Percentiles rank a stretch among this genome's conserved stretches.
Conservation (phyloP, 1,284 basidiomycete species). For the Erythrobasidium hasegawianum region DNA sequence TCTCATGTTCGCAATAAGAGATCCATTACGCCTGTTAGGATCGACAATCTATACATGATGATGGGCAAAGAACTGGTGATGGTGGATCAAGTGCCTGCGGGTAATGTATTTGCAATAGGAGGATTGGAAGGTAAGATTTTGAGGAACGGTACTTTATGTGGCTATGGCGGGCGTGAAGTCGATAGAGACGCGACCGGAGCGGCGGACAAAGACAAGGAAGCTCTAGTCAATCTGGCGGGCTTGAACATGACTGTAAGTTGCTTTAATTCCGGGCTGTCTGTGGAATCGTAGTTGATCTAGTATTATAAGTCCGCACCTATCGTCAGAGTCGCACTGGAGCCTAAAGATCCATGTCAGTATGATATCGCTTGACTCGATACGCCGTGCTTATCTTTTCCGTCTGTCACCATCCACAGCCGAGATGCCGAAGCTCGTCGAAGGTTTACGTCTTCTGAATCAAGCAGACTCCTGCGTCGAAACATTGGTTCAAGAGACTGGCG, state of each 20-base stretch:
- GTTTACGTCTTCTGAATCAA: conserved; percentile 84
- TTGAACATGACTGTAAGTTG: conserved; percentile 64
- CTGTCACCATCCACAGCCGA: conserved; percentile 59
- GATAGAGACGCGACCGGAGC: conserved; percentile 48
- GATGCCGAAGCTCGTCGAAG: conserved; percentile 84
- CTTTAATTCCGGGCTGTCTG: conserved; percentile 1
- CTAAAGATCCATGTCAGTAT: conserved; percentile 62
- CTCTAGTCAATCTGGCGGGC: conserved; percentile 77
- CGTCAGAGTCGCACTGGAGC: conserved; percentile 91
- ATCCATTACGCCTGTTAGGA: conserved; percentile 61
- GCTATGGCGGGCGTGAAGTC: conserved; percentile 49
- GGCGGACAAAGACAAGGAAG: conserved; percentile 53
- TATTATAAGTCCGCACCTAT: conserved; percentile 70
- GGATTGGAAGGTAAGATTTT: conserved; percentile 87
- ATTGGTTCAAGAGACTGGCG: conserved; percentile 93
- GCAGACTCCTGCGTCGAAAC: conserved; percentile 97
- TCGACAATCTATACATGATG: conserved; percentile 87
- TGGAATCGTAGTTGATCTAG: neutral
- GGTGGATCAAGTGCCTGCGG: conserved; percentile 80
- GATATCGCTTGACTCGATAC: neutral
- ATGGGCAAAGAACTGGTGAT: conserved; percentile 92
- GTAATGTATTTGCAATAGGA: conserved; percentile 90
- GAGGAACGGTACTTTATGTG: conserved; percentile 85
- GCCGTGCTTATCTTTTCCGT: too few relatives aligned
- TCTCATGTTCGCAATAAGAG: conserved; percentile 67